Evolutionary conservation across 1,284 basidiomycete genomes (phyloP), one percentile per base, ranked within the genome.

Genomic region (Tilletiopsis washingtonensis): DNA sequence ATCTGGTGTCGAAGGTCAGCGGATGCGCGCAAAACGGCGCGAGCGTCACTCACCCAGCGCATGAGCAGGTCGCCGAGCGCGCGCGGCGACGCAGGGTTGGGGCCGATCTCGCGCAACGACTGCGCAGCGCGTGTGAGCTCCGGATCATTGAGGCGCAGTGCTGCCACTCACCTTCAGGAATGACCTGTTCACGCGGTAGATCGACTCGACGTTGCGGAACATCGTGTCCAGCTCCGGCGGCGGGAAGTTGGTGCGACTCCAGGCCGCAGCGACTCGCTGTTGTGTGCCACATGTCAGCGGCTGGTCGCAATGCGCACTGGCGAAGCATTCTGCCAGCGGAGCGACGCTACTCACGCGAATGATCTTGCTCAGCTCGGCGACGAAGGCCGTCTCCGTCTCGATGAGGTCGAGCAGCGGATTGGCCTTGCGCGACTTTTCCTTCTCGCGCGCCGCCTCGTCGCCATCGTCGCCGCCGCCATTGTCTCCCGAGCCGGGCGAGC

Each of bases 211-310:
- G 64, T 85, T 84, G 58, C 93, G 81, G 75, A 98, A 98, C 88
- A 98, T 91, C 47, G 80, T 76, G 73, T 98, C 93, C 34, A 98
- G 81, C 64, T 89, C 85, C 12, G 81, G 81, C 1, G 93, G 94
- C 15, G 94, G 93, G 39, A 98, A 84, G 74, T 96, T 94, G 41
- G 84, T 82, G 37, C 89, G 79, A 12, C 91, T 96, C 93, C 93
- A 98, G 47, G 94, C 94, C 23, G 85, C 84, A 3, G 94, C 94
- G 6, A 96, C 88, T 81, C 88, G 89, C 88, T 97, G 68, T n/a
- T n/a, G n/a, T n/a, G n/a, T n/a, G n/a, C n/a, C n/a, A n/a, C n/a
- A n/a, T n/a, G n/a, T n/a, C n/a, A n/a, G n/a, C n/a, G n/a, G n/a
- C n/a, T n/a, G n/a, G n/a, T n/a, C n/a, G n/a, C n/a, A n/a, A n/a